phyloP scores from a whole-genome alignment of 2,329 filamentous ascomycete genomes.

The Microdochium bolleyi region DNA sequence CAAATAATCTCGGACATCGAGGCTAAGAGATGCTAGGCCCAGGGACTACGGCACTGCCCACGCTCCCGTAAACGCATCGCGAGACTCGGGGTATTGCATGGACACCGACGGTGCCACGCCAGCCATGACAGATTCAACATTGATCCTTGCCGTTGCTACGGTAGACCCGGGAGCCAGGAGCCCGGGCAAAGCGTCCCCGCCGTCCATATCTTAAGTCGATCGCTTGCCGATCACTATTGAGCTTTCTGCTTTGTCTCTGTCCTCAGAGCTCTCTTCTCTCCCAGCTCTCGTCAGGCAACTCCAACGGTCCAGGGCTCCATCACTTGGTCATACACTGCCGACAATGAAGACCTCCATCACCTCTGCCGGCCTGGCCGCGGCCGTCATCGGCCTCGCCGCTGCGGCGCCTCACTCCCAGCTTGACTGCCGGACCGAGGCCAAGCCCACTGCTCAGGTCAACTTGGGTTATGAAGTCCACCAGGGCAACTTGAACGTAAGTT shows the following conservation, averaged over 20 bases:
- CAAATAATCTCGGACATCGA: not conserved
- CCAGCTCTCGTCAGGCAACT: not conserved
- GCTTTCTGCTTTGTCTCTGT: no score
- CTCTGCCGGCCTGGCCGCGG: constrained; percentile 27
- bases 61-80: no score
- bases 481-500: not conserved
- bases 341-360: not conserved
- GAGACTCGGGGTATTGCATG: no score
- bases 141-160: no score
- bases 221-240: no score
- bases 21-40: no score
- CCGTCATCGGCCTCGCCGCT: constrained; percentile 27
- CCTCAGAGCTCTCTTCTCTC: not conserved
- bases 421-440: not conserved
- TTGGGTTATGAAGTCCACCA: not conserved
- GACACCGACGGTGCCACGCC: no score
- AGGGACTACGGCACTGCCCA: no score
- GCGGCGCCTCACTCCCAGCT: constrained; percentile 23
- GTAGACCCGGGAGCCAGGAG: no score
- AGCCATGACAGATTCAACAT: no score
- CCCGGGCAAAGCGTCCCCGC: no score
- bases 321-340: not conserved
- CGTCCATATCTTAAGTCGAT: no score
- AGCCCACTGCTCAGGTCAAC: not conserved
- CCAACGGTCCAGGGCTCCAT: not conserved